Percentiles rank a stretch among this genome's conserved stretches.
Evolutionary conservation across 2,329 filamentous ascomycete genomes (phyloP).

Genomic region (Penicillium sp.): DNA sequence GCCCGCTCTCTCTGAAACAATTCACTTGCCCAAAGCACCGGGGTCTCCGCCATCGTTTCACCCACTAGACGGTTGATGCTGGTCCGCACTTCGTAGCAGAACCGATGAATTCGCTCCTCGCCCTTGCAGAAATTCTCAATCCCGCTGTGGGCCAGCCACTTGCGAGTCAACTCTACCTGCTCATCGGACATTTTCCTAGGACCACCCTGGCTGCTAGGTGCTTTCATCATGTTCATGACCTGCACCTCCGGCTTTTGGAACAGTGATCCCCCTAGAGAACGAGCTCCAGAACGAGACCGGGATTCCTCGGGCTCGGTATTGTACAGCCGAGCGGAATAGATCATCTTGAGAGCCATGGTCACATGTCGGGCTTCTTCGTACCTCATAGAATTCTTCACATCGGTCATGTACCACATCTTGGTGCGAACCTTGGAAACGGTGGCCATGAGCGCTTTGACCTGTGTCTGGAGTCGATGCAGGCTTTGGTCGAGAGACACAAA

Average conservation of each 20-base stretch:
- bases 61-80: slow-evolving; percentile 86
- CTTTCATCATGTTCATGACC: slow-evolving; percentile 84
- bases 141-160: slow-evolving; percentile 80
- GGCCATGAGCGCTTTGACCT: slow-evolving; percentile 76
- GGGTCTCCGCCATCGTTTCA: slow-evolving; percentile 80
- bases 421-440: slow-evolving; percentile 78
- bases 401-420: slow-evolving; percentile 98
- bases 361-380: slow-evolving; percentile 89
- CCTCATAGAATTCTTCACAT: slow-evolving; percentile 85
- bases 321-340: slow-evolving; percentile 53
- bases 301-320: slow-evolving; percentile 39
- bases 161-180: slow-evolving; percentile 81
- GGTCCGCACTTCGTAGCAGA: slow-evolving; percentile 86
- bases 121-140: slow-evolving; percentile 94
- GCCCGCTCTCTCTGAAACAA: slow-evolving; percentile 75
- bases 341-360: slow-evolving; percentile 88
- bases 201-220: slow-evolving; percentile 80
- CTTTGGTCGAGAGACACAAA: slow-evolving; percentile 83
- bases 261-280: slow-evolving; percentile 62
- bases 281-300: slow-evolving; percentile 51
- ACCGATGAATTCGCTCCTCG: slow-evolving; percentile 92
- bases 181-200: slow-evolving; percentile 97
- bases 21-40: slow-evolving; percentile 90
- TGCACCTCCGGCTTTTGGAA: slow-evolving; percentile 83
- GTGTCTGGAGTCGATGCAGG: slow-evolving; percentile 75